phyloP scores from a whole-genome alignment of 2,329 filamentous ascomycete genomes.

The Fusarium sp. region DNA sequence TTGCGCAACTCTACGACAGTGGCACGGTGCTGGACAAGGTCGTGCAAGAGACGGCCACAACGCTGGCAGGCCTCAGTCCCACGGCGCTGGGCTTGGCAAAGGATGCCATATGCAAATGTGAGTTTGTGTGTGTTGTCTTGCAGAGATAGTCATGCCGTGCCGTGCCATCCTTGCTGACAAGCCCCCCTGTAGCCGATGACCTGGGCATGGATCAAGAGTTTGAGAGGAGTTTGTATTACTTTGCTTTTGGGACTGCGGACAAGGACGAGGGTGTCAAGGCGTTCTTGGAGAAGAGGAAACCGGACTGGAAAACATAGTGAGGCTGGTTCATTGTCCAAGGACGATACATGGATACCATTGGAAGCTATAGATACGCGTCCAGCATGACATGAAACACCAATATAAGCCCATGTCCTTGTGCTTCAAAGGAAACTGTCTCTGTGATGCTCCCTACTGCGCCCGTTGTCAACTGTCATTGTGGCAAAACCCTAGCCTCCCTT shows the following conservation, averaged over 20 bases:
- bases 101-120: constrained; percentile 46
- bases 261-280: constrained; percentile 48
- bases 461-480: too few species aligned
- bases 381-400: too few species aligned
- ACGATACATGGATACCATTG: too few species aligned
- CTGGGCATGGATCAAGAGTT: constrained; percentile 47
- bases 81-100: constrained; percentile 46
- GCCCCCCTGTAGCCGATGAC: constrained; percentile 36
- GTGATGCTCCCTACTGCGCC: too few species aligned
- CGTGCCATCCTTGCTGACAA: background rate
- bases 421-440: too few species aligned
- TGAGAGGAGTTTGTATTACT: constrained; percentile 52
- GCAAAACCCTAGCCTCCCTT: too few species aligned
- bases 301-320: constrained; percentile 32
- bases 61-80: constrained; percentile 41
- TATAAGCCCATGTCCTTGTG: too few species aligned
- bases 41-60: constrained; percentile 40
- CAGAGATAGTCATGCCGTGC: background rate
- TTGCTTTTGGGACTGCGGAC: constrained; percentile 50
- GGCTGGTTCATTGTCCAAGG: background rate
- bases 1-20: constrained; percentile 44
- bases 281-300: constrained; percentile 46
- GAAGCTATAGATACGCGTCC: too few species aligned
- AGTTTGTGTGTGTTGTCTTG: constrained; percentile 6
- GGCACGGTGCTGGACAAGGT: constrained; percentile 45